Evolutionary conservation across 2,329 filamentous ascomycete species (phyloP).

Genomic region (Xylaria sp.): DNA sequence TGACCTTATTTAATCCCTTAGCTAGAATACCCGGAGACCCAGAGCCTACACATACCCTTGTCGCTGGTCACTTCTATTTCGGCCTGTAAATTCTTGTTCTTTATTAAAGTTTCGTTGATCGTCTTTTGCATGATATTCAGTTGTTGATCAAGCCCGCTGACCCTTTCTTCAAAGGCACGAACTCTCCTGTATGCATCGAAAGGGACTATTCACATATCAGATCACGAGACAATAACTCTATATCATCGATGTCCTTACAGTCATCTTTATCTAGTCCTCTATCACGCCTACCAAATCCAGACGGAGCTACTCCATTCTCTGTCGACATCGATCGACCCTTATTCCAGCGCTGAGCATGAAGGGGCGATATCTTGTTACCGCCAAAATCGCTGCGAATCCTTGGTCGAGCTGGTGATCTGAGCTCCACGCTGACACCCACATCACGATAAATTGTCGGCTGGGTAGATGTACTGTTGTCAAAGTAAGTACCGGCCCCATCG

Average conservation of each 20-base stretch:
- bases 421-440: not conserved
- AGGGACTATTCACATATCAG: slow-evolving; percentile 16
- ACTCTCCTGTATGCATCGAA: slow-evolving; percentile 20
- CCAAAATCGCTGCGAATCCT: not conserved
- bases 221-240: not conserved
- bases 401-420: not conserved
- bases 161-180: slow-evolving; percentile 22
- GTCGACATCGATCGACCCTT: slow-evolving; percentile 1
- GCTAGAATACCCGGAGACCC: not conserved
- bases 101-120: slow-evolving; percentile 29
- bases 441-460: slow-evolving; percentile 15
- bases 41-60: not conserved
- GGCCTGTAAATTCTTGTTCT: slow-evolving; percentile 6
- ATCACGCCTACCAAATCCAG: not conserved
- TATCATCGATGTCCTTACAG: slow-evolving; percentile 1
- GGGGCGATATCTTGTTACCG: not conserved
- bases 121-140: slow-evolving; percentile 30
- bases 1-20: not conserved
- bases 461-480: slow-evolving; percentile 1
- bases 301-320: not conserved
- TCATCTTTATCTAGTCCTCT: not conserved
- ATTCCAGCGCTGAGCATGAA: not conserved
- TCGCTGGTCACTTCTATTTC: not conserved
- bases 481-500: not conserved
- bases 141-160: slow-evolving; percentile 26